Base-by-base conservation (phyloP, 1,284 basidiomycete species). In the Boletus mariae region DNA sequence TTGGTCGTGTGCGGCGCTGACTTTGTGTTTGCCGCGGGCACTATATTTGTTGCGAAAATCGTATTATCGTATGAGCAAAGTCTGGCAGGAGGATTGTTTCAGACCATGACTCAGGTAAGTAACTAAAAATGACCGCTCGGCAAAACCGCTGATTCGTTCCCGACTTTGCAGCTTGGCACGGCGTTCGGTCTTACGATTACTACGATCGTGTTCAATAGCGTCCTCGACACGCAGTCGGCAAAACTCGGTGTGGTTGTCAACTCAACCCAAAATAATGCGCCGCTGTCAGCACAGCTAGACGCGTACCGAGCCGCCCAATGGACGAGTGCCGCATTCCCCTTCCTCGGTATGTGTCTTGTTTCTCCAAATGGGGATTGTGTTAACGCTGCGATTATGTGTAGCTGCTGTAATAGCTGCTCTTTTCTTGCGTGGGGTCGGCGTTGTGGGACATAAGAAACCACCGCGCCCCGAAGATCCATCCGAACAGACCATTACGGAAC, bases 1-100 rank as follows among this genome's bases (percentile, higher is more conserved):
- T 61, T 90, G 51, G 72, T 79, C 12, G 90, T 92, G 25, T 76
- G 90, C 42, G 91, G 91, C 34, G 87, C 84, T 0, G 90, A 93
- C 65, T 89, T 93, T 62, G 82, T 91, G 11, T 91, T 86, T 66
- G 76, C 90, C 0, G 75, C 82, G 1, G 90, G 89, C 2, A 85
- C 83, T 2, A 73, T 93, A 20, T 93, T 90, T 64, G 80, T 92
- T 49, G 83, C 90, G 0, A 85, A 84, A 56, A 75, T 89, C n/a
- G 80, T 83, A 3, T 69, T 79, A 2, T 83, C 83, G 1, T 78
- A 87, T 53, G 92, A 94, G 63, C 90, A 94, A 67, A 85, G 82
- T 63, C 77, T 93, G 1, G 84, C 87, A 1, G 90, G 89, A 3
- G 91, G 83, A 2, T 59, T 91, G 40, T 90, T 89, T 66, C 85